Evolutionary conservation across 2,329 filamentous ascomycete genomes (phyloP), one percentile per base, ranked within the genome.

Genomic region (Trichophaea hybrida): DNA sequence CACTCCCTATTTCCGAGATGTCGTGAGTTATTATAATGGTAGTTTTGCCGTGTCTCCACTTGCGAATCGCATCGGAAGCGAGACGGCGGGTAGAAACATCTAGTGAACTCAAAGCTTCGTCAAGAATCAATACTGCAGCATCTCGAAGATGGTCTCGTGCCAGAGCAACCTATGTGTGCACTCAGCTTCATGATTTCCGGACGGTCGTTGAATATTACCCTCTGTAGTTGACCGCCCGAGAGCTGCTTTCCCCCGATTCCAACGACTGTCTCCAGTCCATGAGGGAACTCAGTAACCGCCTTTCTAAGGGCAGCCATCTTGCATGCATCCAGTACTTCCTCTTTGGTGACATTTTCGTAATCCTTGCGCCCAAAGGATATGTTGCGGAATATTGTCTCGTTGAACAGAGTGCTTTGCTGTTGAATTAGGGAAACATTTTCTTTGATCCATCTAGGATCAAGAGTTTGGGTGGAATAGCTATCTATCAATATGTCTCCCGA

Each of bases 1-100:
- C 71, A 0, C 80, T 73, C 4, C 74, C 71, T 7, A 97, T 91
- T 65, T 91, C 85, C 0, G 81, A 78, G 35, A 93, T 79, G 64
- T 97, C 88, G 68, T 97, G 91, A 0, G 93, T 96, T 67, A 97
- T 91, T 65, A 97, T 81, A 55, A 97, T 86, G 0, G 91, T 97
- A 0, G 90, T 96, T 70, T 87, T 93, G 0, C 80, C 84, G 38
- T 73, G 75, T 24, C 93, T 78, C 91, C 89, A 96, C 17, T 78
- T 69, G 6, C 88, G 78, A 56, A 96, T 84, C 0, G 83, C 80
- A 46, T 85, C 80, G 76, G 94, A 84, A 40, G 95, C 78, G 10
- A 82, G 71, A 0, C 73, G 73, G 62, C 84, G 79, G 59, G 79
- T 90, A 7, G 78, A 75, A n/a, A 83, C 80, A 67, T 97, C 91